phyloP scores from a whole-genome alignment of 2,329 filamentous ascomycete species.

The Cercospora berteroae region DNA sequence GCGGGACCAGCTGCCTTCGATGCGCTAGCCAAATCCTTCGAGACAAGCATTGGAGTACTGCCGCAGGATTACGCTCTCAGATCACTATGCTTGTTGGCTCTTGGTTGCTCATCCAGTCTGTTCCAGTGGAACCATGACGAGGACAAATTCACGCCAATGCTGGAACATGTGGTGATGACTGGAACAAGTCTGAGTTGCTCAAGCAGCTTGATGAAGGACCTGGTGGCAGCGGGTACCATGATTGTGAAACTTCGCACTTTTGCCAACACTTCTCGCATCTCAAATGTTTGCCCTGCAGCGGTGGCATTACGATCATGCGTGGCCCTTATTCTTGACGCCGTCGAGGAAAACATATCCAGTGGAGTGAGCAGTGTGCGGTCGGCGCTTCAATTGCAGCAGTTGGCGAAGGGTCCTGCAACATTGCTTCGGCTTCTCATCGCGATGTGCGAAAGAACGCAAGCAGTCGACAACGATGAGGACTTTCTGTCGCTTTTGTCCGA shows the following conservation, averaged over 20 bases:
- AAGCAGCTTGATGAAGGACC: constrained; percentile 53
- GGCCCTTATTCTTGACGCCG: constrained; percentile 40
- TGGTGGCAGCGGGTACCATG: constrained; percentile 41
- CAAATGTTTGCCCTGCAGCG: constrained; percentile 36
- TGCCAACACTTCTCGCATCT: constrained; percentile 9
- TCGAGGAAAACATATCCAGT: constrained; percentile 43
- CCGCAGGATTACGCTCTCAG: constrained; percentile 40
- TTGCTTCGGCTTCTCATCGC: constrained; percentile 25
- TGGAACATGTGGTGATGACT: constrained; percentile 48
- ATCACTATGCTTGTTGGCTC: constrained; percentile 63
- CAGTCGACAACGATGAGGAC: constrained; percentile 23
- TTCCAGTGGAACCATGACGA: constrained; percentile 61
- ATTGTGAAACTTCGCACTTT: constrained; percentile 25
- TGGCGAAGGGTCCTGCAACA: constrained; percentile 42
- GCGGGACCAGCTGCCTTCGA: constrained; percentile 66
- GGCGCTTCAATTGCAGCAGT: constrained; percentile 43
- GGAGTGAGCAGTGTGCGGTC: constrained; percentile 34
- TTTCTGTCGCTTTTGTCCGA: constrained; percentile 30
- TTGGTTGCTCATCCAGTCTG: constrained; percentile 70
- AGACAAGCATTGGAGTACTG: constrained; percentile 40
- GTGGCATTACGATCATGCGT: constrained; percentile 46
- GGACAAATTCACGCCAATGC: constrained; percentile 51
- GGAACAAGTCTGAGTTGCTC: constrained; percentile 51
- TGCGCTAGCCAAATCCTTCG: constrained; percentile 55
- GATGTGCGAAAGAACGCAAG: constrained; percentile 12